Evolutionary conservation across 495 filamentous ascomycete genomes (phyloP), one percentile per base, ranked within the genome.

Genomic region (Penicillium bialowiezense): DNA sequence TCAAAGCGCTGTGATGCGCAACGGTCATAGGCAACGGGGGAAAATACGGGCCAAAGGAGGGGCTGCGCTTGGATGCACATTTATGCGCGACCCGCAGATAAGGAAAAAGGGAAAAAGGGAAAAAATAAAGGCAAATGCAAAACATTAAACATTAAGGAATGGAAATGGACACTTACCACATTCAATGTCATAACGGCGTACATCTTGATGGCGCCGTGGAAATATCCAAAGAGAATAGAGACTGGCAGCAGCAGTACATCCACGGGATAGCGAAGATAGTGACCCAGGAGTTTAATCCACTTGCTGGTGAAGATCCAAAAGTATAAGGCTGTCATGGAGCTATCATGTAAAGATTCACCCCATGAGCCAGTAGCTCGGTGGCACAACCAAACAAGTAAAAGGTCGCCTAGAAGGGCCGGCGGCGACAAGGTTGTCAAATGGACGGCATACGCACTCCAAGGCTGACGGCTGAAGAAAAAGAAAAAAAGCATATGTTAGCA

Each of bases 141-240:
- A 45, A 19, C n/a, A n/a, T n/a, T n/a, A 56, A 41, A 29, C 38
- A 48, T 47, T 44, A 43, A 18, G 50, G 52, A 41, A 23, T 37
- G 50, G 46, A 20, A 46, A 19, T 24, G 14, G 32, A 48, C 13
- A 76, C 82, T 72, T 74, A 88, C 86, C 71, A 83, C 77, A 64
- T 85, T 81, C 19, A 88, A 72, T 37, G 88, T 90, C 43, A 80
- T 70, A 37, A 84, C 72, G 3, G 88, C 86, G 51, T 87, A 88
- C 44, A 90, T 72, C 71, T 91, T 91, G 69, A 91, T 84, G 24
- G 84, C 62, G 23, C 86, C 85, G 63, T 90, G 86, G 58, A 89
- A 79, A 63, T 87, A 91, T 34, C 87, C 86, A 52, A 91, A 91
- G 3, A 89, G 44, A 35, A 92, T 81, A 2, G 85, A 88, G n/a